Percentiles rank a stretch among this genome's conserved stretches.
These are phyloP conservation scores for Calendula officinalis DNA, from an alignment of 129 eudicot genomes.

Conservation along the genomic window DNA sequence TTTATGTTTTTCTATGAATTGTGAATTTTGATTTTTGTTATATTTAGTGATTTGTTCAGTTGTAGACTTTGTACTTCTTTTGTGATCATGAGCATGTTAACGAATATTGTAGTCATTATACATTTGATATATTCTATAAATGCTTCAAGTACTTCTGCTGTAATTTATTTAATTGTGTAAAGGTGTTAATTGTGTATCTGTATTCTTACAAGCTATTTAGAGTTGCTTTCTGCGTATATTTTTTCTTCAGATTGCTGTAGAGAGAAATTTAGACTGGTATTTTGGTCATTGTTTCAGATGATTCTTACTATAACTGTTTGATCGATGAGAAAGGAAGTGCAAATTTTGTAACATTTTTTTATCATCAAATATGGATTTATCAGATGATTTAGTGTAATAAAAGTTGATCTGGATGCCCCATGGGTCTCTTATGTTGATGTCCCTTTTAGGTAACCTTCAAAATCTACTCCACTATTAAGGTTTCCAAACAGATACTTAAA, in stretches of 20 bases:
- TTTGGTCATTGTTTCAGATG: slow-evolving; percentile 1
- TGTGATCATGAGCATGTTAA: background rate
- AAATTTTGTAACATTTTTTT: background rate
- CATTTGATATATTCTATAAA: background rate
- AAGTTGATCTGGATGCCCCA: background rate
- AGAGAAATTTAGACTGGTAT: background rate
- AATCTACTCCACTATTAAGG: background rate
- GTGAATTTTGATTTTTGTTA: background rate
- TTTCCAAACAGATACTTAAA: slow-evolving; percentile 5
- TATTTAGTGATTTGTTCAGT: slow-evolving; percentile 7
- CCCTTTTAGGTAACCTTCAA: background rate
- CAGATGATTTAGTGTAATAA: slow-evolving; percentile 1
- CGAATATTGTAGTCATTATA: background rate
- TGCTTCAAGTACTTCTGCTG: slow-evolving; percentile 5
- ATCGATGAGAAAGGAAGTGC: slow-evolving; percentile 14
- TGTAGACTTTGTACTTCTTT: background rate
- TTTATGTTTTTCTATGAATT: background rate
- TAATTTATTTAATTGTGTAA: background rate
- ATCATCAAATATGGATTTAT: background rate
- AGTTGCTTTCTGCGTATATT: background rate
- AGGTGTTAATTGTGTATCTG: background rate
- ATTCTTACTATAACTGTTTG: slow-evolving; percentile 1
- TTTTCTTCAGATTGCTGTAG: background rate
- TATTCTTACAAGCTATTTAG: background rate
- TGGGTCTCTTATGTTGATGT: background rate